Base-by-base conservation (phyloP, 1,284 basidiomycete genomes). In the Puccinia polysora region DNA sequence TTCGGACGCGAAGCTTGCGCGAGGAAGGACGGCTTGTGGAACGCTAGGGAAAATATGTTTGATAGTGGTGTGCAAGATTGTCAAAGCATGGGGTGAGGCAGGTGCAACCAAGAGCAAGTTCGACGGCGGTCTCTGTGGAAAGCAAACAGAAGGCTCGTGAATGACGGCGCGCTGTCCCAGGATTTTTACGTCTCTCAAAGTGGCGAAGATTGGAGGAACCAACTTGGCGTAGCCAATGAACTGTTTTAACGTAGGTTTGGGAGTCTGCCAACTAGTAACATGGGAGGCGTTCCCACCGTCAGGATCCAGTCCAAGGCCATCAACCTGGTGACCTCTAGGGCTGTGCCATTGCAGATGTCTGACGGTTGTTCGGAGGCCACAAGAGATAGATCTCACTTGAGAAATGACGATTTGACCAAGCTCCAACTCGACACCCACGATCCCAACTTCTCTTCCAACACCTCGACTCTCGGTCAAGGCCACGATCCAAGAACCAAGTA, bases 401-500 rank as follows among this genome's bases (percentile, higher is more conserved):
- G 77, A 75, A n/a, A 78, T 43, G 6, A 73, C 28, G 12, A 75
- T 72, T 20, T 68, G 65, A 8, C 74, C 74, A 2, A 69, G 38
- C 14, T 77, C 74, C 4, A 55, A 32, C 47, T 78, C 68, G 43
- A 76, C 53, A 8, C 74, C 75, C 3, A 74, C 75, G 20, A 77
- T 67, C 15, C 76, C 77, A 6, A 78, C 73, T n/a, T 78, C 75
- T 14, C 74, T 62, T 14, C 73, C 73, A 6, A 74, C 73, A 0
- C 75, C 75, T 6, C 76, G 70, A 23, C 68, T 73, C 28, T 76
- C 76, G 18, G 75, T 56, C 34, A 78, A 10, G 3, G 77, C 74
- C 23, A 76, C 55, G 32, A 76, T 36, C 73, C 74, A 77, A 40
- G 47, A 63, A 15, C 69, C 69, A 8, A 72, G 20, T 18, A 30